Evolutionary conservation across 1,284 basidiomycete genomes (phyloP).

Genomic region (Trametes sp.): DNA sequence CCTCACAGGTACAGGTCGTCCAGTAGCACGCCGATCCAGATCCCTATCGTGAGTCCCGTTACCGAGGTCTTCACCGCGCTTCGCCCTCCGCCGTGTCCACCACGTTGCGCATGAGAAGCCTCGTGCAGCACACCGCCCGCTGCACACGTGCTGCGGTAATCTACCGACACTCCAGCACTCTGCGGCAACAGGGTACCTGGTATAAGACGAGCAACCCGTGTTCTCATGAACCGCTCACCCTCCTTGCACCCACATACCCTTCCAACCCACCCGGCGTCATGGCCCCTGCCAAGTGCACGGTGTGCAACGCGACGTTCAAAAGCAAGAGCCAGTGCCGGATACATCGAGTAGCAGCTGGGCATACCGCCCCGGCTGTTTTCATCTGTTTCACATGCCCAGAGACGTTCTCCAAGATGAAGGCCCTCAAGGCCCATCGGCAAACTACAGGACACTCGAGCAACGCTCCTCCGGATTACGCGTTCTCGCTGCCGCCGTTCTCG

Average conservation of each 20-base stretch:
- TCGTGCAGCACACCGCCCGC: neutral
- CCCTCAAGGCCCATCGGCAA: neutral
- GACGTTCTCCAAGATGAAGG: conserved; percentile 6
- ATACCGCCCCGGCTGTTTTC: neutral
- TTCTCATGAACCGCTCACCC: neutral
- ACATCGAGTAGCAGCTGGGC: neutral
- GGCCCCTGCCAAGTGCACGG: conserved; percentile 9
- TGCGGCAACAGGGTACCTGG: neutral
- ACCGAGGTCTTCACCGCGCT: neutral
- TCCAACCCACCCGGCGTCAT: neutral
- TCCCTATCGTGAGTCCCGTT: no score
- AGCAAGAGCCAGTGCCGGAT: conserved; percentile 7
- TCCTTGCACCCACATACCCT: neutral
- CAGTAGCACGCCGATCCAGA: no score
- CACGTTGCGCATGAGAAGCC: conserved; percentile 2
- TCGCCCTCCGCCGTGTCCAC: neutral
- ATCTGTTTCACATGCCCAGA: conserved; percentile 15
- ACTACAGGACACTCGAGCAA: neutral
- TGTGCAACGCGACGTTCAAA: conserved; percentile 1
- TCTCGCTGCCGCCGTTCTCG: neutral
- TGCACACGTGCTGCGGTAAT: conserved; percentile 8
- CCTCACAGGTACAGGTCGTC: no score
- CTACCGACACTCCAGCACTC: neutral
- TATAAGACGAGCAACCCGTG: neutral
- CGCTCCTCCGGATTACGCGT: neutral